Percentiles rank a stretch among this genome's conserved stretches.
phyloP scores from a whole-genome alignment of 768 basidiomycete species.

The Tephrocybe sp. region DNA sequence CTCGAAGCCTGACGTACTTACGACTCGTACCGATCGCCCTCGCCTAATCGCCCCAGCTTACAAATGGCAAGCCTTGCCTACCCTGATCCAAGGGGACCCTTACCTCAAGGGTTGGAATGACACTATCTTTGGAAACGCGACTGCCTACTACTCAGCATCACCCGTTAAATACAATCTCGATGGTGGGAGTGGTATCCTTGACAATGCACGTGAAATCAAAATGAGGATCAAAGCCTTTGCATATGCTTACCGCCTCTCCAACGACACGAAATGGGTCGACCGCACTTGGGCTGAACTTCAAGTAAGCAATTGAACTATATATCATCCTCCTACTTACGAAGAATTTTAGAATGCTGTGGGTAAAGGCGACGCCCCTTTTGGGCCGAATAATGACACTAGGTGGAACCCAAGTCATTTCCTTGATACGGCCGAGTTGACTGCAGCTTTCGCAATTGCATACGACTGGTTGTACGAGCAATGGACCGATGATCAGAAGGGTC shows the following conservation, averaged over 20 bases:
- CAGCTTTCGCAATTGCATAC: slow-evolving; percentile 89
- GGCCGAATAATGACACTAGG: slow-evolving; percentile 51
- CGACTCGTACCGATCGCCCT: slow-evolving; percentile 75
- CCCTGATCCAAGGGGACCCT: slow-evolving; percentile 75
- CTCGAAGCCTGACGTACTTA: slow-evolving; percentile 54
- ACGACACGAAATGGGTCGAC: slow-evolving; percentile 89
- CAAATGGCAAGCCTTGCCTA: slow-evolving; percentile 84
- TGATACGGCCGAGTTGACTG: slow-evolving; percentile 84
- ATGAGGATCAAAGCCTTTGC: slow-evolving; percentile 88
- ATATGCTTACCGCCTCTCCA: slow-evolving; percentile 88
- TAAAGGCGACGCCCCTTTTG: slow-evolving; percentile 64
- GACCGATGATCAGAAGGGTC: slow-evolving; percentile 56
- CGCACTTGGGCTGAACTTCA: slow-evolving; percentile 80
- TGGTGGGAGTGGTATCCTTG: slow-evolving; percentile 87
- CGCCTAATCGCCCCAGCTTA: slow-evolving; percentile 88
- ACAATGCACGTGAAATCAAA: slow-evolving; percentile 87
- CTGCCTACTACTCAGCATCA: slow-evolving; percentile 59
- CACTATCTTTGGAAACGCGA: slow-evolving; percentile 88
- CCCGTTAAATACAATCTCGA: slow-evolving; percentile 74
- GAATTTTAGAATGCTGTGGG: slow-evolving; percentile 66
- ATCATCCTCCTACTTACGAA: background rate
- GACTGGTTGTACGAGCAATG: slow-evolving; percentile 78
- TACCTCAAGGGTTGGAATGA: slow-evolving; percentile 89
- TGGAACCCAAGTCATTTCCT: slow-evolving; percentile 95
- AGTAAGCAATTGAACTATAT: slow-evolving; percentile 40